phyloP scores from a whole-genome alignment of 2,329 filamentous ascomycete genomes.

The Colletotrichum spinosum region DNA sequence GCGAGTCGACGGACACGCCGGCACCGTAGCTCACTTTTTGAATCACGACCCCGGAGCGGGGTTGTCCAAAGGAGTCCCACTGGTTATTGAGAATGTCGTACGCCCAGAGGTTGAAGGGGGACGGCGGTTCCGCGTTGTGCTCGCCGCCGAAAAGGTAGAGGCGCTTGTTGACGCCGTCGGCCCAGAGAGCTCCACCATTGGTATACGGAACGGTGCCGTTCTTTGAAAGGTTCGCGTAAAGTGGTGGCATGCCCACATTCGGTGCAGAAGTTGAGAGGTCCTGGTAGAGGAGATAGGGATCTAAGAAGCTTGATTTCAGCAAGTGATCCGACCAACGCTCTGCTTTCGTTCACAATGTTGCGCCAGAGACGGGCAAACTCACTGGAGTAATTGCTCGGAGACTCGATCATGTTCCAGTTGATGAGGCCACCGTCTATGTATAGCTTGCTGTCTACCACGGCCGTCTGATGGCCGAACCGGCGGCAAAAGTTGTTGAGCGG shows the following conservation, averaged over 20 bases:
- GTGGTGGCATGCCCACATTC: conserved; percentile 59
- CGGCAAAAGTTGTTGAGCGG: conserved; percentile 66
- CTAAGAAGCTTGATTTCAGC: conserved; percentile 44
- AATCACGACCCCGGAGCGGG: conserved; percentile 48
- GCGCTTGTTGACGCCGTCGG: conserved; percentile 70
- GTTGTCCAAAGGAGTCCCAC: conserved; percentile 62
- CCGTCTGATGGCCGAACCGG: conserved; percentile 69
- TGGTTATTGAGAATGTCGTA: conserved; percentile 68
- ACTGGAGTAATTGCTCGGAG: conserved; percentile 67
- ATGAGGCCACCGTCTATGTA: conserved; percentile 73
- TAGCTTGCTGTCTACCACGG: conserved; percentile 68
- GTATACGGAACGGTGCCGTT: conserved; percentile 64
- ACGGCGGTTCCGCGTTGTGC: conserved; percentile 55
- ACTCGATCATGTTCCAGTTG: conserved; percentile 56
- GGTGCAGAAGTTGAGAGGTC: conserved; percentile 59
- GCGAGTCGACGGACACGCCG: conserved; percentile 63
- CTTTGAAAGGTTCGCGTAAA: conserved; percentile 69
- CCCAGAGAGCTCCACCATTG: conserved; percentile 64
- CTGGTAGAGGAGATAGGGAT: conserved; percentile 67
- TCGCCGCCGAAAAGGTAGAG: conserved; percentile 74
- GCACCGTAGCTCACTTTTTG: conserved; percentile 67
- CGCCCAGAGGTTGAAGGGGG: conserved; percentile 62
- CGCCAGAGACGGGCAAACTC: conserved; percentile 42
- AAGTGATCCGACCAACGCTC: not conserved
- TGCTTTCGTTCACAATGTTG: not conserved